phyloP scores from a whole-genome alignment of 768 basidiomycete genomes.

The Floccularia luteovirens region DNA sequence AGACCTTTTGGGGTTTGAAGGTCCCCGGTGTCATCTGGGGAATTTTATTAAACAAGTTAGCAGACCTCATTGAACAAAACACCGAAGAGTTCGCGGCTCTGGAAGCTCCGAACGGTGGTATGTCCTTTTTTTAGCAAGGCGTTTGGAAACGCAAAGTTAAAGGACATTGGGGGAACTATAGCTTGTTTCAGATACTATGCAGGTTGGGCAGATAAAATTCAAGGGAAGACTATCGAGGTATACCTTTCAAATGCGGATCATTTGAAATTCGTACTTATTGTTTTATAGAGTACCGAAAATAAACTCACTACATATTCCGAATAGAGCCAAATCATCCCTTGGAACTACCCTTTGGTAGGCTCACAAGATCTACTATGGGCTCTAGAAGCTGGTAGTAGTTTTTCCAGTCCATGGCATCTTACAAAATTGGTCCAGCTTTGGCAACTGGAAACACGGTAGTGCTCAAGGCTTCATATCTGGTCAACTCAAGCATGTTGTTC shows the following conservation, averaged over 20 bases:
- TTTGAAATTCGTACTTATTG: neutral
- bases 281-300: neutral
- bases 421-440: constrained; percentile 72
- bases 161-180: constrained; percentile 16
- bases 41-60: constrained; percentile 53
- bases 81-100: constrained; percentile 62
- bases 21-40: constrained; percentile 43
- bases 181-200: constrained; percentile 65
- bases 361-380: neutral
- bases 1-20: constrained; percentile 65
- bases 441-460: constrained; percentile 71
- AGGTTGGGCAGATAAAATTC: constrained; percentile 81
- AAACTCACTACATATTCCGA: neutral
- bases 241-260: neutral
- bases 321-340: constrained; percentile 51
- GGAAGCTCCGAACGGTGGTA: constrained; percentile 65
- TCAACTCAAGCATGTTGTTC: neutral
- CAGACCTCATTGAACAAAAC: constrained; percentile 54
- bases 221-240: constrained; percentile 61
- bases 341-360: constrained; percentile 38
- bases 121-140: neutral
- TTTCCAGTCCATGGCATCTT: constrained; percentile 38
- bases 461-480: constrained; percentile 35
- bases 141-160: neutral
- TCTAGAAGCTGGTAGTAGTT: neutral